phyloP scores from a whole-genome alignment of 192 early-diverging fungal genomes.

The Radiomyces spectabilis region DNA sequence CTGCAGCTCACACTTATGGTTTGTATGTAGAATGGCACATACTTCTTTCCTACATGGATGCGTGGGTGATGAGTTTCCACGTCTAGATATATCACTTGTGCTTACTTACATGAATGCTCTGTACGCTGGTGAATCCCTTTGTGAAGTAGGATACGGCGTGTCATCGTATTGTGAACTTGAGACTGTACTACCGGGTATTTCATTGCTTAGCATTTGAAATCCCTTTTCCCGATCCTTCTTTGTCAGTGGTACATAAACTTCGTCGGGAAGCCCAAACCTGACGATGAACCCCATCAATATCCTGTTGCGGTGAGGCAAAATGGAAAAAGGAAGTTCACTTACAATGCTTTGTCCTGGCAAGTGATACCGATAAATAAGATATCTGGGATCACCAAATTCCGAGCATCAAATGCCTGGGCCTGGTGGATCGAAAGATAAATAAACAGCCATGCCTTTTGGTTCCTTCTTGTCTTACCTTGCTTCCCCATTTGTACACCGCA shows the following conservation, averaged over 20 bases:
- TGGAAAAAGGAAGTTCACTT: neutral
- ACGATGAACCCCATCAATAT: no score
- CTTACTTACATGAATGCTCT: conserved; percentile 6
- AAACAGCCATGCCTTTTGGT: neutral
- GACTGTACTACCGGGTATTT: neutral
- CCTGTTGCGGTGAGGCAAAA: no score
- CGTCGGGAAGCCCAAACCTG: conserved; percentile 4
- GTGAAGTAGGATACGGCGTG: no score
- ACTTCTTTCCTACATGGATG: neutral
- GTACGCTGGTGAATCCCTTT: neutral
- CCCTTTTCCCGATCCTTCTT: conserved; percentile 12
- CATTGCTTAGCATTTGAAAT: neutral
- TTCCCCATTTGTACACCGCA: conserved; percentile 23
- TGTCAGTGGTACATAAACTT: conserved; percentile 1
- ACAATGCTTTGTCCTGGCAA: conserved; percentile 10
- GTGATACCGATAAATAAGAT: conserved; percentile 13
- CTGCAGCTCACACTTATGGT: conserved; percentile 10
- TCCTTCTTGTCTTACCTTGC: conserved; percentile 6
- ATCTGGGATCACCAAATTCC: conserved; percentile 11
- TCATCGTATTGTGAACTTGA: no score
- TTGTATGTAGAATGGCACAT: conserved; percentile 5
- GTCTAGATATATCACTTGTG: neutral
- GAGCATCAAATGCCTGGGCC: conserved; percentile 4
- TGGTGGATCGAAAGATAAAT: neutral
- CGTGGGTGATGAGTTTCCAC: neutral